Conservation (phyloP, 176 grass and related monocot genomes). For the Poa annua region DNA sequence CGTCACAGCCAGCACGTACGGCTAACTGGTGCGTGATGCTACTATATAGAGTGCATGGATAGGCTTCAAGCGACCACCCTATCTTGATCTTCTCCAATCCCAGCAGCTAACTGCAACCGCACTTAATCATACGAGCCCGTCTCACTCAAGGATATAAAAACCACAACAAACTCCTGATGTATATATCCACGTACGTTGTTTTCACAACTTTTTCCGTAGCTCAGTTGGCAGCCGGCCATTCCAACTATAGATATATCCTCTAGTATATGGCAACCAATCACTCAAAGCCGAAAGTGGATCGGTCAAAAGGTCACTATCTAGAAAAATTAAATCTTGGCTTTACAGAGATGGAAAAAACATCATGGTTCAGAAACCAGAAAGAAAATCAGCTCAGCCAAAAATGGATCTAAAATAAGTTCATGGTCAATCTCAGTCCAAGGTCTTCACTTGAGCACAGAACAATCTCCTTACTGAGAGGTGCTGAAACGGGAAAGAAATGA, state of each 20-base stretch:
- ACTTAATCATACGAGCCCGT: background rate
- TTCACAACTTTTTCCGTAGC: background rate
- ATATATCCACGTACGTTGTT: background rate
- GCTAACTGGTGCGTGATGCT: background rate
- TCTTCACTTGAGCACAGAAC: too few relatives aligned
- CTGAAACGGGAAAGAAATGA: too few relatives aligned
- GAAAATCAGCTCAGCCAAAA: too few relatives aligned
- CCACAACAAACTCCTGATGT: background rate
- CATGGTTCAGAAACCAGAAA: too few relatives aligned
- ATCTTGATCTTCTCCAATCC: background rate
- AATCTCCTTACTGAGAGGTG: too few relatives aligned
- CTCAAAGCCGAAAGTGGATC: background rate
- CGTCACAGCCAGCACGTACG: background rate
- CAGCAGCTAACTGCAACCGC: background rate
- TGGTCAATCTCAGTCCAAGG: too few relatives aligned
- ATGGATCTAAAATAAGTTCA: too few relatives aligned
- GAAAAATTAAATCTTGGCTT: too few relatives aligned
- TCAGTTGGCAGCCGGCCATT: background rate
- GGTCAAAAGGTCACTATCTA: conserved; percentile 13
- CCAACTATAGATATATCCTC: background rate
- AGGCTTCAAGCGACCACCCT: background rate
- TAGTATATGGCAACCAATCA: background rate
- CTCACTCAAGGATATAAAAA: background rate
- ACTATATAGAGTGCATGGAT: too few relatives aligned
- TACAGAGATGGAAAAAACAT: too few relatives aligned